A percentile compares a stretch with the other conserved stretches of the same genome.
Evolutionary conservation across 1,139 yeast species (phyloP).

Genomic region (Taphrina deformans): DNA sequence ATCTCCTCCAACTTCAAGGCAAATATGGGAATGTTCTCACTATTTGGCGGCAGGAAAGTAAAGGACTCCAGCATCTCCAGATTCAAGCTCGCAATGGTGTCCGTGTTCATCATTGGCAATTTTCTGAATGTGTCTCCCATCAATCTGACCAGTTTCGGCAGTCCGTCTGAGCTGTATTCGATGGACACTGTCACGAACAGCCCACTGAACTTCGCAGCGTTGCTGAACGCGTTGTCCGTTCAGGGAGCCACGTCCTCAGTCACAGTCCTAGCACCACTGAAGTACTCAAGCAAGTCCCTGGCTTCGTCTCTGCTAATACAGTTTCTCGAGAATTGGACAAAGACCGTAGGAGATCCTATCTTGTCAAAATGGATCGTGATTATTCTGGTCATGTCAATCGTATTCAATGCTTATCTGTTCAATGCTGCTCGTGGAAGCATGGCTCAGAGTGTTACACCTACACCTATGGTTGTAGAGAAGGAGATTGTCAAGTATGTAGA

Average conservation of each 20-base stretch:
- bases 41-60: slow-evolving; percentile 39
- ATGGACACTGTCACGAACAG: slow-evolving; percentile 4
- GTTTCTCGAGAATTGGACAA: slow-evolving; percentile 59
- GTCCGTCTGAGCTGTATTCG: slow-evolving; percentile 44
- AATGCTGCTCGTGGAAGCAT: slow-evolving; percentile 44
- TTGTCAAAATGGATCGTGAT: slow-evolving; percentile 76
- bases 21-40: slow-evolving; percentile 32
- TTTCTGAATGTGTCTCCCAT: slow-evolving; percentile 57
- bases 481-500: slow-evolving; percentile 40
- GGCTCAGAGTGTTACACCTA: slow-evolving; percentile 38
- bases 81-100: slow-evolving; percentile 56
- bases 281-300: slow-evolving; percentile 67
- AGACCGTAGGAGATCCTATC: slow-evolving; percentile 77
- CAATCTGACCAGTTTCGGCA: slow-evolving; percentile 21
- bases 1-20: slow-evolving; percentile 20
- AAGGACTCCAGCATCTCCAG: slow-evolving; percentile 41
- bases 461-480: slow-evolving; percentile 46
- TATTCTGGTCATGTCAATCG: slow-evolving; percentile 71
- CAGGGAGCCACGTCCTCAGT: slow-evolving; percentile 2
- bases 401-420: slow-evolving; percentile 78
- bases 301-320: slow-evolving; percentile 64
- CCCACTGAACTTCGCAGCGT: slow-evolving; percentile 17
- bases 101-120: slow-evolving; percentile 69
- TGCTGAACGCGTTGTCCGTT: slow-evolving; percentile 46
- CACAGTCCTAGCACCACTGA: slow-evolving; percentile 64